Evolutionary conservation across 805 yeast genomes (phyloP).

Genomic region (Pichia gijzeniarum): DNA sequence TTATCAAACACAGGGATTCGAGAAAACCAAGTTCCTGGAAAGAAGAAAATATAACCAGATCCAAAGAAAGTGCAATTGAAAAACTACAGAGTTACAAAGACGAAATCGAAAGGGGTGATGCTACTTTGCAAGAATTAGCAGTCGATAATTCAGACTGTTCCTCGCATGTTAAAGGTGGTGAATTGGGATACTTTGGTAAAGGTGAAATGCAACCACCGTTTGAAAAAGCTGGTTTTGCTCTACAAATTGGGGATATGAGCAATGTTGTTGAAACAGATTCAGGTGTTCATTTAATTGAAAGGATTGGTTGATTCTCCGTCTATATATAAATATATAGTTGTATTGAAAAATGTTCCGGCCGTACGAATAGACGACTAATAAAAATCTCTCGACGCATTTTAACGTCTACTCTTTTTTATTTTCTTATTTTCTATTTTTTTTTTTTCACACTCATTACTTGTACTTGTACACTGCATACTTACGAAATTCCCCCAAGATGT

Average conservation of each 20-base stretch:
- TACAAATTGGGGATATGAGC: slow-evolving; percentile 79
- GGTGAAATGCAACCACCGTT: slow-evolving; percentile 96
- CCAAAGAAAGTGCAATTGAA: slow-evolving; percentile 78
- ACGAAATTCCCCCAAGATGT: too few relatives aligned
- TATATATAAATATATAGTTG: not conserved
- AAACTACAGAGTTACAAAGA: slow-evolving; percentile 52
- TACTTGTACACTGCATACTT: too few relatives aligned
- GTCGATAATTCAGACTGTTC: slow-evolving; percentile 82
- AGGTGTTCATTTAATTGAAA: slow-evolving; percentile 82
- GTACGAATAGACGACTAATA: too few relatives aligned
- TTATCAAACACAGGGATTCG: slow-evolving; percentile 76
- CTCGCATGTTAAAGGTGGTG: slow-evolving; percentile 84
- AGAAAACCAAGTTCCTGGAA: slow-evolving; percentile 94
- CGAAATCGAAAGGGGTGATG: slow-evolving; percentile 56
- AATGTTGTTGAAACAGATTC: slow-evolving; percentile 82
- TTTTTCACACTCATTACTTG: not conserved
- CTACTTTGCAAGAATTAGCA: slow-evolving; percentile 67
- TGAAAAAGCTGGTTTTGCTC: slow-evolving; percentile 77
- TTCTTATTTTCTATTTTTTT: too few relatives aligned
- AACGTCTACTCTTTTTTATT: too few relatives aligned
- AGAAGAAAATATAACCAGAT: slow-evolving; percentile 58
- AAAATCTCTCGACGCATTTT: too few relatives aligned
- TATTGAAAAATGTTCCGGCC: too few relatives aligned
- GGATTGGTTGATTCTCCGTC: slow-evolving; percentile 52
- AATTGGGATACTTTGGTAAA: slow-evolving; percentile 78